These are phyloP conservation scores for Ceratobasidium sp. DNA, from an alignment of 1,284 basidiomycete genomes.

Conservation along the genomic window DNA sequence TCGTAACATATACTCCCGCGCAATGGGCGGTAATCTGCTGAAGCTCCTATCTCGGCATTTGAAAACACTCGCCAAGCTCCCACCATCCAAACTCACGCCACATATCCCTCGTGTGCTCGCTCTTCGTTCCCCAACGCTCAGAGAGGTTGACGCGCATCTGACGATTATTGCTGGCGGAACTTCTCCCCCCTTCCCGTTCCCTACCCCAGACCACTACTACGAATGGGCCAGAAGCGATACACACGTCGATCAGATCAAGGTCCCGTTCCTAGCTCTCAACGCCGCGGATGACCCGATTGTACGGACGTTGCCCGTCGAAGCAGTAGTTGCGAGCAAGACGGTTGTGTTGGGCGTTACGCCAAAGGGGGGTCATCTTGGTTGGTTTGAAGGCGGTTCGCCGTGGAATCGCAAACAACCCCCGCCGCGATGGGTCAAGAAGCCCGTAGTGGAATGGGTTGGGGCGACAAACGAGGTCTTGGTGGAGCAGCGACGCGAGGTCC, in stretches of 20 bases:
- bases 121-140: conserved; percentile 62
- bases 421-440: conserved; percentile 42
- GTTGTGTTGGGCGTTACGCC: conserved; percentile 78
- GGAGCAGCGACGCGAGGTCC: not conserved
- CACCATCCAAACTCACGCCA: conserved; percentile 60
- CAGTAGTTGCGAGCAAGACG: conserved; percentile 34
- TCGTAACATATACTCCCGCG: conserved; percentile 78
- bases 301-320: conserved; percentile 54
- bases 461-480: conserved; percentile 33
- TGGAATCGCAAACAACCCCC: conserved; percentile 40
- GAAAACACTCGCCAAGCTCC: conserved; percentile 58
- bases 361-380: conserved; percentile 92
- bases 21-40: conserved; percentile 81
- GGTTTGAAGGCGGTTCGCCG: conserved; percentile 73
- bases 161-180: conserved; percentile 81
- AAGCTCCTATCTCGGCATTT: conserved; percentile 71
- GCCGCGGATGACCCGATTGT: conserved; percentile 92
- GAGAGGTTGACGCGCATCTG: conserved; percentile 70
- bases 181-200: conserved; percentile 79
- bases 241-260: conserved; percentile 62
- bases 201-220: conserved; percentile 84
- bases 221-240: conserved; percentile 66
- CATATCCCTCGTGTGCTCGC: conserved; percentile 56
- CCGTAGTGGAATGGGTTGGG: conserved; percentile 42
- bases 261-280: conserved; percentile 85